Evolutionary conservation across 2,329 filamentous ascomycete genomes (phyloP).

Genomic region (Pyricularia pennisetigena): DNA sequence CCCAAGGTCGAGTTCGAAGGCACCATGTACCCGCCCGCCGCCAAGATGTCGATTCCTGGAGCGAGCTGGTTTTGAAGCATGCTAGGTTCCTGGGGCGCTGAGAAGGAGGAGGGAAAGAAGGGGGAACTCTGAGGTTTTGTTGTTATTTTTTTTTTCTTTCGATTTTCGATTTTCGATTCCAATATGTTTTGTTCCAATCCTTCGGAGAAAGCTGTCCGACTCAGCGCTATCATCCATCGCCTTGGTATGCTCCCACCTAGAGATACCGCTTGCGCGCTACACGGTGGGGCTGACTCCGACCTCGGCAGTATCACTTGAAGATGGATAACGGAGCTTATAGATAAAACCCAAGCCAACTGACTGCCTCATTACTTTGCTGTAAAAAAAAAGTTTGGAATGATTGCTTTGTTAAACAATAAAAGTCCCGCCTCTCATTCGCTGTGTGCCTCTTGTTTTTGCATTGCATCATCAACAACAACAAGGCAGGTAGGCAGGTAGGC

Average conservation of each 20-base stretch:
- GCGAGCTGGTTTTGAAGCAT: constrained; percentile 25
- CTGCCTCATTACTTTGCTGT: background rate
- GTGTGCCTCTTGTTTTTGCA: background rate
- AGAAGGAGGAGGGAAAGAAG: constrained; percentile 4
- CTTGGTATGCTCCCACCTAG: background rate
- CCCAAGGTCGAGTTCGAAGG: constrained; percentile 32
- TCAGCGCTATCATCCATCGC: background rate
- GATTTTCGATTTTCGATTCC: background rate
- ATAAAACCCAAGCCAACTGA: background rate
- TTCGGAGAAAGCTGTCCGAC: background rate
- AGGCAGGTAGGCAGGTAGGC: background rate
- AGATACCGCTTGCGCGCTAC: background rate
- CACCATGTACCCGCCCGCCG: constrained; percentile 34
- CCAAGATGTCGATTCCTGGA: constrained; percentile 27
- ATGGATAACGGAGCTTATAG: background rate
- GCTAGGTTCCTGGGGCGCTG: constrained; percentile 12
- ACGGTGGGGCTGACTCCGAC: background rate
- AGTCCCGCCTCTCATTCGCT: background rate
- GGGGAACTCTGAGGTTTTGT: constrained; percentile 6
- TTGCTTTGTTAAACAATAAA: background rate
- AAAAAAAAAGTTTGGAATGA: background rate
- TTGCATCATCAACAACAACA: background rate
- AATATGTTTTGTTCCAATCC: background rate
- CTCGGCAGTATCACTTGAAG: background rate
- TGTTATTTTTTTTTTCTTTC: background rate